Percentiles rank a stretch among this genome's conserved stretches.
Evolutionary conservation across 306 rosid species (phyloP).

Genomic region (Trifolium subterraneum): DNA sequence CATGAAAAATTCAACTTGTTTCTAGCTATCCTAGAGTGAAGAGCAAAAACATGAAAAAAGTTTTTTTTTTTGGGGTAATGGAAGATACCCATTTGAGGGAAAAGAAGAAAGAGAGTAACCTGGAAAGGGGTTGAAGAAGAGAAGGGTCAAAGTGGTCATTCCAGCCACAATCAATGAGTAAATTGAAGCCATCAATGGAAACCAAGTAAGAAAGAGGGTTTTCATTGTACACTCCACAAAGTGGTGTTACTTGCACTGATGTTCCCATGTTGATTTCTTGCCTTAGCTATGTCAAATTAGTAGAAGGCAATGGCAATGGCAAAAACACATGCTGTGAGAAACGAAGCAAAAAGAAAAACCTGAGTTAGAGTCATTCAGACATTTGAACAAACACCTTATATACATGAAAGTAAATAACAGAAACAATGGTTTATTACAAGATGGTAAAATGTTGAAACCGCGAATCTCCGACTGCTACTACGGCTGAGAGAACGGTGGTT

Average conservation of each 20-base stretch:
- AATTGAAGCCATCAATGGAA: conserved; percentile 85
- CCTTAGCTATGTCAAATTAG: not conserved
- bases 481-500: no score
- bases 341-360: not conserved
- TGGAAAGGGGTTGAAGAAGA: conserved; percentile 87
- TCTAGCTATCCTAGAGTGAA: not conserved
- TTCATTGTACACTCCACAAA: conserved; percentile 92
- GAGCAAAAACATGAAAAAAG: not conserved
- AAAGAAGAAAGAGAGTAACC: conserved; percentile 45
- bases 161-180: conserved; percentile 97
- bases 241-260: conserved; percentile 86
- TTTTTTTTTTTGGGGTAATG: no score
- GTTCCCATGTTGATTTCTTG: conserved; percentile 69
- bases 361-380: not conserved
- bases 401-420: not conserved
- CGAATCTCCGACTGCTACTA: no score
- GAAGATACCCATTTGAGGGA: not conserved
- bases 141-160: conserved; percentile 90
- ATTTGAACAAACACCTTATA: not conserved
- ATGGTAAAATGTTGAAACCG: no score
- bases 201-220: conserved; percentile 89
- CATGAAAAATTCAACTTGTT: not conserved
- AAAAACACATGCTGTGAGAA: not conserved
- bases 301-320: no score
- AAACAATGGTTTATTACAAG: no score